Base-by-base conservation (phyloP, 495 filamentous ascomycete species). In the Penicillium angulare region DNA sequence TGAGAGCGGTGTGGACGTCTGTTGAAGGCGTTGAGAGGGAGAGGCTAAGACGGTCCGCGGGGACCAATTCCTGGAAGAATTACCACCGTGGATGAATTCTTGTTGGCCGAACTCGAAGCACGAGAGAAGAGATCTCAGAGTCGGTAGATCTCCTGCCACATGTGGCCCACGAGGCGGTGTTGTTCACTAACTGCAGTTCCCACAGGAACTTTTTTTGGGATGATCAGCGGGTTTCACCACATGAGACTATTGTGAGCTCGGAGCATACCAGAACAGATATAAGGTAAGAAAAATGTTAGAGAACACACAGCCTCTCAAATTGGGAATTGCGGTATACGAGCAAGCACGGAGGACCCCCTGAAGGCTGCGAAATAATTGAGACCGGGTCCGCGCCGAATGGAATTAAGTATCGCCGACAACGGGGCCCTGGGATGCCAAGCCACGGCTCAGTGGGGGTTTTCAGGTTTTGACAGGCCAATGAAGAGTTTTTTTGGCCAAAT, bases 381-480 rank as follows among this genome's bases (percentile, higher is more conserved):
- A 47, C 53, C 49, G 56, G 53, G 31, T 42, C 55, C 57, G 49
- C 53, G 51, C 53, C 56, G 41, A n/a, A 46, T 56, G 63, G 63
- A 66, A 66, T 56, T 64, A 66, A 64, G 63, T 66, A 66, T 56
- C 34, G 57, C 63, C 63, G 60, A 60, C 34, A 48, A 57, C 10
- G 34, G 50, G 57, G n/a, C n/a, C n/a, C n/a, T n/a, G 52, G 50
- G 43, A 52, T 47, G 63, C 63, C 60, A 61, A 66, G 63, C 54
- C 60, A 52, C 50, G 29, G 56, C 41, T 31, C 34, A 34, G 49
- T 22, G 39, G 32, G 22, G 23, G 33, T 21, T n/a, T 31, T 21
- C 38, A 41, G 24, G 21, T 23, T 41, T 41, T 41, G 38, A 41
- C 38, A 24, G 38, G 8, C 20, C 8, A 31, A n/a, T n/a, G n/a